These are phyloP conservation scores for Nicotiana rustica DNA, from an alignment of 305 asterid genomes.

Conservation along the genomic window DNA sequence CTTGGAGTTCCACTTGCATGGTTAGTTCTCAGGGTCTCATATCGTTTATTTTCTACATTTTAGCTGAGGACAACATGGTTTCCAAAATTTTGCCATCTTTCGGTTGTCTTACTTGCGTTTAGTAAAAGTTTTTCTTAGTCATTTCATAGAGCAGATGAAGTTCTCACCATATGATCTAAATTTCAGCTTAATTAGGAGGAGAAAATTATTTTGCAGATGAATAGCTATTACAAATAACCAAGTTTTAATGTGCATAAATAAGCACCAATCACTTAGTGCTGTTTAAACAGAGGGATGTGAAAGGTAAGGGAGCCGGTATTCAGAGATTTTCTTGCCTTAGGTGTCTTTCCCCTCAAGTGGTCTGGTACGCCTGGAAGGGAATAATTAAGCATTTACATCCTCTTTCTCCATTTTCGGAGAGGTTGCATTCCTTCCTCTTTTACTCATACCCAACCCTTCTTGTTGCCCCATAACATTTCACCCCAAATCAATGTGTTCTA, in stretches of 20 bases:
- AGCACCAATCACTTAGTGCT: not conserved
- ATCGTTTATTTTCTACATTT: constrained; percentile 1
- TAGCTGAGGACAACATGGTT: not conserved
- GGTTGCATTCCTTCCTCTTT: not conserved
- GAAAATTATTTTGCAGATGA: not conserved
- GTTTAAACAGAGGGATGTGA: not conserved
- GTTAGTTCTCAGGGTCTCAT: constrained; percentile 48
- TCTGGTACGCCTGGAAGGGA: not conserved
- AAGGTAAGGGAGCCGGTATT: not conserved
- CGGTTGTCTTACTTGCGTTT: not conserved
- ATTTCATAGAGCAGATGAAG: constrained; percentile 11
- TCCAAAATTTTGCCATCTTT: too few species aligned
- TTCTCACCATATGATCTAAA: not conserved
- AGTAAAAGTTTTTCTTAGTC: not conserved
- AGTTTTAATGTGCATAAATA: not conserved
- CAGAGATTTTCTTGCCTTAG: not conserved
- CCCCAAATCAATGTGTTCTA: not conserved
- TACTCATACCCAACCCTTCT: not conserved
- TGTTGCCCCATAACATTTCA: not conserved
- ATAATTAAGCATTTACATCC: not conserved
- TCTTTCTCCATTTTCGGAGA: constrained; percentile 20
- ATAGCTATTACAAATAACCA: not conserved
- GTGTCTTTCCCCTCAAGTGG: not conserved
- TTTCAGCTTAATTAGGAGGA: constrained; percentile 15
- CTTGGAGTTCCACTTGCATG: constrained; percentile 85